A percentile compares a stretch with the other conserved stretches of the same genome.
Conservation (phyloP, 257 asterid species). For the Paulownia fortunei region DNA sequence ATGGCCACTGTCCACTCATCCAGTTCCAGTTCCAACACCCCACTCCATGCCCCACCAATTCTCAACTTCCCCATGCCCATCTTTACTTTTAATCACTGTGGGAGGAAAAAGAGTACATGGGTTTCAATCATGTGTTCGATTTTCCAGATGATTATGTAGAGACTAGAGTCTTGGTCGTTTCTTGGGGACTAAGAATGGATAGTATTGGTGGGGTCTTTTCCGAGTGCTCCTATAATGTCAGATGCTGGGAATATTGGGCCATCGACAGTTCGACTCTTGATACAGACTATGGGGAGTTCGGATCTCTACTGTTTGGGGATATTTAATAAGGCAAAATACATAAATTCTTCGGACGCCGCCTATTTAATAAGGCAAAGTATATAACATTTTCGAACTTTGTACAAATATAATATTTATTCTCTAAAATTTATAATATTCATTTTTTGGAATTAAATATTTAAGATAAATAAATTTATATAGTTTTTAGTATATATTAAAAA, state of each 20-base stretch:
- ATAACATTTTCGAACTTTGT: too few species aligned
- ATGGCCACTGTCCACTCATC: slow-evolving; percentile 82
- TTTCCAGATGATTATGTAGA: not conserved
- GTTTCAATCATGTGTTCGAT: not conserved
- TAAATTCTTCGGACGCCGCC: too few species aligned
- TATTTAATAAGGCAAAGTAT: too few species aligned
- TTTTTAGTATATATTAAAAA: too few species aligned
- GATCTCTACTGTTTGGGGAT: too few species aligned
- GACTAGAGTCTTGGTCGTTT: slow-evolving; percentile 8
- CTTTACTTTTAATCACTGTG: not conserved
- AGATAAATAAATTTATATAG: too few species aligned
- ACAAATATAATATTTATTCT: too few species aligned
- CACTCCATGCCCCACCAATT: slow-evolving; percentile 95
- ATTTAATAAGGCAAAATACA: too few species aligned
- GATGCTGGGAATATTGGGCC: not conserved
- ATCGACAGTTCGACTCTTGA: too few species aligned
- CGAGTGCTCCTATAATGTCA: not conserved
- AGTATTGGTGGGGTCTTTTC: not conserved
- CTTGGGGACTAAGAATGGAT: slow-evolving; percentile 31
- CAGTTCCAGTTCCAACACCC: slow-evolving; percentile 72
- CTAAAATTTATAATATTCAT: too few species aligned
- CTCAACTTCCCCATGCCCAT: slow-evolving; percentile 68
- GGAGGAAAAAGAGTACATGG: not conserved
- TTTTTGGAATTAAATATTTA: too few species aligned
- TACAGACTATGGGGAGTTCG: too few species aligned